These are phyloP conservation scores for Coemansia sp. DNA, from an alignment of 192 early-diverging fungal genomes.

Conservation along the genomic window DNA sequence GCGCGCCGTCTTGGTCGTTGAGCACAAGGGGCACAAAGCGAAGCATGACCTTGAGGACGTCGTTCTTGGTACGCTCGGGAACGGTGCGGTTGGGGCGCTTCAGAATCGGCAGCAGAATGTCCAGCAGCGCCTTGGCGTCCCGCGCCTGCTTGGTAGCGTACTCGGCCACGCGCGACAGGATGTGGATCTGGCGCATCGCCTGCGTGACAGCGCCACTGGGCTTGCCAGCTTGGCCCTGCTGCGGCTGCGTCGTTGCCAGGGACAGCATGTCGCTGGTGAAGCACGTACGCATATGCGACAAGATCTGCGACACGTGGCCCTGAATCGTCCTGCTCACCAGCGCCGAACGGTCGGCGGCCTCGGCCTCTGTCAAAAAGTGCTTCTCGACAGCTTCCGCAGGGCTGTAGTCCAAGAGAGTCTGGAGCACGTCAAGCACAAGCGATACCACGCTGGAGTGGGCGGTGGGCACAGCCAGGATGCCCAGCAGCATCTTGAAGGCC, in stretches of 20 bases:
- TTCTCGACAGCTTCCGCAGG: slow-evolving; percentile 50
- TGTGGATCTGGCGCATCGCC: slow-evolving; percentile 73
- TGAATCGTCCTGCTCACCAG: slow-evolving; percentile 22
- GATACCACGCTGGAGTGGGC: slow-evolving; percentile 72
- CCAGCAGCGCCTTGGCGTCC: slow-evolving; percentile 69
- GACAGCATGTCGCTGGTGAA: slow-evolving; percentile 18
- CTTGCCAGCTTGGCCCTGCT: slow-evolving; percentile 21
- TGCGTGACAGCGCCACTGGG: slow-evolving; percentile 56
- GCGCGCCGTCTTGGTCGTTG: neutral
- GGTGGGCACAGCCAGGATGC: slow-evolving; percentile 79
- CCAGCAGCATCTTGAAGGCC: slow-evolving; percentile 72
- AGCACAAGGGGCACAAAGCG: slow-evolving; percentile 81
- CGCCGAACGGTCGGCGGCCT: slow-evolving; percentile 16
- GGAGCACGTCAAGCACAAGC: slow-evolving; percentile 74
- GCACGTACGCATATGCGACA: slow-evolving; percentile 51
- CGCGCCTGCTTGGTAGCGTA: slow-evolving; percentile 70
- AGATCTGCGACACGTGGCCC: slow-evolving; percentile 36
- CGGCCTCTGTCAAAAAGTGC: slow-evolving; percentile 30
- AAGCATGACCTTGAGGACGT: slow-evolving; percentile 81
- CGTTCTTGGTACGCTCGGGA: slow-evolving; percentile 78
- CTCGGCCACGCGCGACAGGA: slow-evolving; percentile 76
- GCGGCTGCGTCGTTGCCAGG: neutral
- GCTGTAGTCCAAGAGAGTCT: slow-evolving; percentile 63
- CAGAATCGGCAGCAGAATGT: slow-evolving; percentile 83
- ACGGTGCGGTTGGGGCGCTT: slow-evolving; percentile 70